Conservation (phyloP, 306 rosid species). For the Erythrophleum fordii region DNA sequence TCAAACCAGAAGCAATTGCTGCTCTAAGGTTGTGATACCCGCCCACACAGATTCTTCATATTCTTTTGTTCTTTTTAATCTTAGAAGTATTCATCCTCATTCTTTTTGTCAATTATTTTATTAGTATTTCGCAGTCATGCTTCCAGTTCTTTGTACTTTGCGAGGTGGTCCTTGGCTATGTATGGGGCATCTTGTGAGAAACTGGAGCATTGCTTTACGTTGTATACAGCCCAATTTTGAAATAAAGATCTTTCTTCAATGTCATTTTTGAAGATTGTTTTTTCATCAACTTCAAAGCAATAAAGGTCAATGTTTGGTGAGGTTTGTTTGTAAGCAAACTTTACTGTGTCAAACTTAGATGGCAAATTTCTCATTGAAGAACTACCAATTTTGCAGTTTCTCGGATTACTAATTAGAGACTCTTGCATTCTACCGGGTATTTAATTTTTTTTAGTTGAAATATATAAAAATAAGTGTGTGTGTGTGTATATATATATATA, state of each 20-base stretch:
- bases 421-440: too few relatives aligned
- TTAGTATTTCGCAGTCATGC: constrained; percentile 20
- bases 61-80: constrained; percentile 43
- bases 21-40: constrained; percentile 72
- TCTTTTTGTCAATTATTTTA: constrained; percentile 19
- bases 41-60: constrained; percentile 23
- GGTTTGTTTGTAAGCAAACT: too few relatives aligned
- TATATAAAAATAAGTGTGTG: too few relatives aligned
- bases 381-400: background rate
- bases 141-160: background rate
- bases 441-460: too few relatives aligned
- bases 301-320: background rate
- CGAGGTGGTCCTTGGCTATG: background rate
- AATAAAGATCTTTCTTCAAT: background rate
- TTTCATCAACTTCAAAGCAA: background rate
- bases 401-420: too few relatives aligned
- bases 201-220: constrained; percentile 5
- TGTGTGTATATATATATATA: too few relatives aligned
- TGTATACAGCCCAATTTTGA: constrained; percentile 23
- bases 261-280: background rate
- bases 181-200: constrained; percentile 28
- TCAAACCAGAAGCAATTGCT: constrained; percentile 86
- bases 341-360: too few relatives aligned
- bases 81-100: constrained; percentile 39
- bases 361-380: background rate